Evolutionary conservation across 495 filamentous ascomycete species (phyloP).

Genomic region (Talaromyces trachyspermus): DNA sequence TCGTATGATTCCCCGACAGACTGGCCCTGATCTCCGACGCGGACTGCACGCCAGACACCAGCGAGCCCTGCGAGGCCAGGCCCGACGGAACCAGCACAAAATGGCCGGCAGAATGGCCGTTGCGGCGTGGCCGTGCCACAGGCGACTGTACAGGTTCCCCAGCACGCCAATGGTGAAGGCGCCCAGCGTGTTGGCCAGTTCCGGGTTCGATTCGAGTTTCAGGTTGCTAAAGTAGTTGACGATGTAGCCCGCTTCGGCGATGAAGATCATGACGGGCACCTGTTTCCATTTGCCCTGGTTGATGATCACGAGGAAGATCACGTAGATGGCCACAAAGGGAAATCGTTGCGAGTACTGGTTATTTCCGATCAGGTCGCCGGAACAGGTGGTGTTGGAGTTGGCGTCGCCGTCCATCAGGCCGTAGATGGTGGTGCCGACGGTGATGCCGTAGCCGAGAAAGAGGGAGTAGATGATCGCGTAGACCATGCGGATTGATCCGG

Average conservation of each 20-base stretch:
- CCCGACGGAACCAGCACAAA: constrained; percentile 88
- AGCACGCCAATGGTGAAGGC: constrained; percentile 80
- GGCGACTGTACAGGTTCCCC: constrained; percentile 78
- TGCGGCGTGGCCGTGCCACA: constrained; percentile 77
- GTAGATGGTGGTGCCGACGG: constrained; percentile 84
- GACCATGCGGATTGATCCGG: constrained; percentile 89
- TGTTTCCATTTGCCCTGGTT: constrained; percentile 92
- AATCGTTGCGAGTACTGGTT: constrained; percentile 44
- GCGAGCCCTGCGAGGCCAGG: constrained; percentile 70
- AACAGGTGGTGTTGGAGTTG: constrained; percentile 61
- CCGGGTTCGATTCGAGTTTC: constrained; percentile 64
- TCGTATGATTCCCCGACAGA: constrained; percentile 31
- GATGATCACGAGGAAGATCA: constrained; percentile 72
- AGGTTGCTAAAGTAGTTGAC: constrained; percentile 74
- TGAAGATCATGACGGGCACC: constrained; percentile 75
- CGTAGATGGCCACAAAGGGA: constrained; percentile 63
- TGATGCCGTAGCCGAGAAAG: constrained; percentile 92
- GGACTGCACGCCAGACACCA: constrained; percentile 69
- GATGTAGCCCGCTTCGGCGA: constrained; percentile 72
- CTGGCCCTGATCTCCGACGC: constrained; percentile 64
- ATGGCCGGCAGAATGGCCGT: constrained; percentile 88
- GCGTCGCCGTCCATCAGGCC: constrained; percentile 73
- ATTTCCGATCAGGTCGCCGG: constrained; percentile 42
- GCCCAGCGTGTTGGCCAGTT: constrained; percentile 78
- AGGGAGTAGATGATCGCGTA: constrained; percentile 93